Evolutionary conservation across 352 stramenopile species (phyloP), one percentile per base, ranked within the genome.

Genomic region (Phytophthora ohioensis): DNA sequence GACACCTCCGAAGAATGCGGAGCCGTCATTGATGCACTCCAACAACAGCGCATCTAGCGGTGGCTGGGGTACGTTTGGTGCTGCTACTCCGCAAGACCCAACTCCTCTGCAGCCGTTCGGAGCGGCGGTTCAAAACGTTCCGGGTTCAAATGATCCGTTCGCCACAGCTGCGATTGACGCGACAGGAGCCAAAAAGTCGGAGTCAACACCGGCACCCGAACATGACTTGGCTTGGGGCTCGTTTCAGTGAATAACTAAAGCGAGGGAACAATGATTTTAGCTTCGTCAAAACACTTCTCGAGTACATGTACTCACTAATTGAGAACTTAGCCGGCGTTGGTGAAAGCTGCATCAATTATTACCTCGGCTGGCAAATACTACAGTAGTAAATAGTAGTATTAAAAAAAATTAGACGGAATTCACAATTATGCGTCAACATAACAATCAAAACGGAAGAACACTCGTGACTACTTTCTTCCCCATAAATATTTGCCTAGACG

Each of bases 191-290:
- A 53, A 65, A 43, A 66, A 75, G 2, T 48, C 48, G 21, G 60
- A 51, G 11, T 60, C 43, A 6, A 34, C 53, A 38, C 41, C 57
- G 15, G 15, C 47, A 13, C 32, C 59, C 11, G 61, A 42, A 51
- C 66, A 66, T 34, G 58, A 77, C n/a, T 74, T 77, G 15, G 47
- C 64, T 3, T 77, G 69, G 69, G 69, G 64, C 7, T 61, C 69
- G 1, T 76, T 76, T 47, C 69, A 73, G 57, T 77, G 70, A 67
- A 39, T 47, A 27, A 27, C 21, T 27, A 27, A 27, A 27, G 2
- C 21, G 21, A 27, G 21, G 21, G 21, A 27, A 27, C 21, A 27
- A 2, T 27, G 21, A 27, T 27, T 27, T 27, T 27, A 27, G 21
- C 1, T 27, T 27, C 21, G 21, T 27, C 21, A 27, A 27, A 27